These are phyloP conservation scores for Boletus pseudopeckii DNA, from an alignment of 768 basidiomycete species.

Conservation along the genomic window DNA sequence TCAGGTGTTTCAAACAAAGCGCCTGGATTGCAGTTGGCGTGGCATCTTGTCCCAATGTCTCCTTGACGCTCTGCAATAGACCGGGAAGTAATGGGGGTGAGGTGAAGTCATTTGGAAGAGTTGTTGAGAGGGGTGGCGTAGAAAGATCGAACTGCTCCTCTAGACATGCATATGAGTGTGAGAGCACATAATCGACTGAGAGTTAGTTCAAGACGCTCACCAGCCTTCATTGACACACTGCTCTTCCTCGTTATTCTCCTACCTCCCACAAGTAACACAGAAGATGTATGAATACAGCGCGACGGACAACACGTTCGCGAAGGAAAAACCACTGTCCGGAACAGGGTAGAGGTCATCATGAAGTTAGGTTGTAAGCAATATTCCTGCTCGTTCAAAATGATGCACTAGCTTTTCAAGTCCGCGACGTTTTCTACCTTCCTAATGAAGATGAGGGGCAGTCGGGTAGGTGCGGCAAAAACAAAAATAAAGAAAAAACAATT, in stretches of 20 bases:
- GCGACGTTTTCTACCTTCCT: slow-evolving; percentile 9
- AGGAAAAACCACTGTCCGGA: slow-evolving; percentile 3
- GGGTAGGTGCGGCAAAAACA: too few species aligned
- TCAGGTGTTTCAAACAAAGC: slow-evolving; percentile 63
- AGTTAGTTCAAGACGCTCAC: slow-evolving; percentile 8
- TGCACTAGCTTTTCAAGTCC: slow-evolving; percentile 9
- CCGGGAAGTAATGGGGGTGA: slow-evolving; percentile 71
- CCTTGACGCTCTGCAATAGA: slow-evolving; percentile 53
- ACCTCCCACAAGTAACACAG: slow-evolving; percentile 5
- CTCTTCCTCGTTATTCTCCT: slow-evolving; percentile 14
- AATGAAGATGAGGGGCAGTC: not conserved
- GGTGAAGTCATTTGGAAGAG: slow-evolving; percentile 45
- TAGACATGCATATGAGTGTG: slow-evolving; percentile 8
- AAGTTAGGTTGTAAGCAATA: not conserved
- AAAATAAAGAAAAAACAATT: too few species aligned
- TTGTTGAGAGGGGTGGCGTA: slow-evolving; percentile 14
- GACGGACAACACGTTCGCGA: not conserved
- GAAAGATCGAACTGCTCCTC: slow-evolving; percentile 38
- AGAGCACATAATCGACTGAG: not conserved
- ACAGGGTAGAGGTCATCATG: slow-evolving; percentile 3
- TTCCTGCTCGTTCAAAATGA: not conserved
- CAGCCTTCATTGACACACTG: not conserved
- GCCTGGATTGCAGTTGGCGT: slow-evolving; percentile 78
- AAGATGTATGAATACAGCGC: slow-evolving; percentile 11
- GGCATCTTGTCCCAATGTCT: slow-evolving; percentile 53